Base-by-base conservation (phyloP, 1,139 yeast genomes). In the Lodderomyces parapsilosis region DNA sequence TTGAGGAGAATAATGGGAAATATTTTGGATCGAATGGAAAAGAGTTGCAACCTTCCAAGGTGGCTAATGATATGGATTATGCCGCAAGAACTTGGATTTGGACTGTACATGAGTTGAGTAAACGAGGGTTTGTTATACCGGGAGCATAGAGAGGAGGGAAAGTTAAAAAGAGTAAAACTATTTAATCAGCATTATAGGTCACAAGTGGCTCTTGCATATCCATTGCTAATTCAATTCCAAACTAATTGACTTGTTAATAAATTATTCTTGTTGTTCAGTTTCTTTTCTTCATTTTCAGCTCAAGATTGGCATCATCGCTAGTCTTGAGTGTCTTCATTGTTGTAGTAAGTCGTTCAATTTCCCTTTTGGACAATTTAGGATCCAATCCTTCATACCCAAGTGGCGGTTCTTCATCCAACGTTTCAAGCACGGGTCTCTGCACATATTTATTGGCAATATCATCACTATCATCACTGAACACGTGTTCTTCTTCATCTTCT, bases 41-140 rank as follows among this genome's bases (percentile, higher is more conserved):
- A 4, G 78, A 76, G 49, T 59, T 76, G 1, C 59, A 61, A 17
- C 83, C 91, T 3, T 80, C 89, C 33, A 58, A 63, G 22, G 70
- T 83, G 3, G 89, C 93, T 1, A 62, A 66, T 22, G 77, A 83
- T 55, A 63, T 76, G 63, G 81, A 78, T 46, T 78, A 76, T 54
- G 87, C 88, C 1, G 83, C 85, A 8, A 66, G 81, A 40, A 82
- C 88, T 14, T 88, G 95, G 93, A 79, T 81, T n/a, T 87, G 96
- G 96, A 84, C 95, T 0, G 75, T 81, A 5, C 75, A 71, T 41
- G 77, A 84, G 56, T 62, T 88, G 46, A 71, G 76, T 46, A 73
- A 76, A 48, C 66, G 87, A 42, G 62, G 68, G 31, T 65, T 69
- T 37, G 49, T 56, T 35, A 53, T 58, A 19, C 58, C 61, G 5